Conservation (phyloP, 768 basidiomycete species). For the Suillus americanus region DNA sequence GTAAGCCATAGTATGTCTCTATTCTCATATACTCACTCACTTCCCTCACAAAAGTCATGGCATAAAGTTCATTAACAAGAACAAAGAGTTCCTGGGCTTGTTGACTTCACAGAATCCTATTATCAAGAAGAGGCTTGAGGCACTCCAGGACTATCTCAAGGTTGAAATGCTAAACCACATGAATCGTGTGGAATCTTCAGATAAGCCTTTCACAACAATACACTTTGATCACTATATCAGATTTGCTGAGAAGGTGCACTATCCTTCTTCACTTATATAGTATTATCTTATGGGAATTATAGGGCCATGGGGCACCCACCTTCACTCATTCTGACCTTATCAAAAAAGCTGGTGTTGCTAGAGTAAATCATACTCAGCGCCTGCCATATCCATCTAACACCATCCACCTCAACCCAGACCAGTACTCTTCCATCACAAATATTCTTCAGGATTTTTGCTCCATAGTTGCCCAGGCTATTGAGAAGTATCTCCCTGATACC, state of each 20-base stretch:
- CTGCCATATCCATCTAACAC: no score
- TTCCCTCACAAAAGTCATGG: background rate
- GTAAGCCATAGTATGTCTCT: background rate
- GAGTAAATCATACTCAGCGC: no score
- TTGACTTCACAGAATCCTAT: background rate
- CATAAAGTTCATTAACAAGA: background rate
- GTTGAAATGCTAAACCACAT: background rate
- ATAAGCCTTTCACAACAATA: background rate
- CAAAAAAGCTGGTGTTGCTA: no score
- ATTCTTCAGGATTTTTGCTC: no score
- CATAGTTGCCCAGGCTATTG: no score
- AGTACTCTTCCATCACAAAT: no score
- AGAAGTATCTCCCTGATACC: no score
- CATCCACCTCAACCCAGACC: no score
- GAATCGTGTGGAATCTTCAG: background rate
- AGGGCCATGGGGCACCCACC: no score
- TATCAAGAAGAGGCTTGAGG: background rate
- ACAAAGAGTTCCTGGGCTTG: background rate
- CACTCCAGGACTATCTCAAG: background rate
- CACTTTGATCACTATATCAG: background rate
- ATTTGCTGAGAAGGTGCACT: background rate
- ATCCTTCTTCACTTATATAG: background rate
- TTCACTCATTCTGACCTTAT: no score
- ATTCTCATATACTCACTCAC: background rate
- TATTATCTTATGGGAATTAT: background rate